A percentile compares a stretch with the other conserved stretches of the same genome.
These are phyloP conservation scores for Metschnikowia picachoensis DNA, from an alignment of 805 yeast species.

Conservation along the genomic window DNA sequence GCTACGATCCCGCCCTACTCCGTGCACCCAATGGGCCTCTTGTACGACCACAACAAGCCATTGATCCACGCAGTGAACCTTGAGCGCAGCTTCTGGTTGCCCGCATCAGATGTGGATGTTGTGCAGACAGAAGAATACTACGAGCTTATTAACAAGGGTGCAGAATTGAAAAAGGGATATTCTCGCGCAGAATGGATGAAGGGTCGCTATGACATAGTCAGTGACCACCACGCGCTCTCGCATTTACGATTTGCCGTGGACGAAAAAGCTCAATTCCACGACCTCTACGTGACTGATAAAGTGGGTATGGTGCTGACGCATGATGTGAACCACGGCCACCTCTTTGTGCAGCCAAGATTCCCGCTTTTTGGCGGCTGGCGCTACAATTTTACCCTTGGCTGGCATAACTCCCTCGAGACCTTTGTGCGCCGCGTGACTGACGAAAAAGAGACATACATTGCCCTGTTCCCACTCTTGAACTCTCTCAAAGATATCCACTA, in stretches of 20 bases:
- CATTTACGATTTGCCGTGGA: constrained; percentile 55
- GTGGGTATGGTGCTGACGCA: constrained; percentile 93
- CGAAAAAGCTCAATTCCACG: constrained; percentile 31
- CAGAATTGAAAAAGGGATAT: constrained; percentile 64
- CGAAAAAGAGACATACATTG: constrained; percentile 48
- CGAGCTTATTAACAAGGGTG: constrained; percentile 74
- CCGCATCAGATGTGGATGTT: constrained; percentile 70
- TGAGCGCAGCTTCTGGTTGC: constrained; percentile 80
- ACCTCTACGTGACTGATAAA: constrained; percentile 77
- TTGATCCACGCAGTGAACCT: constrained; percentile 56
- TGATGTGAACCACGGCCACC: constrained; percentile 36
- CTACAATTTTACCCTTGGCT: constrained; percentile 94
- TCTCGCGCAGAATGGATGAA: constrained; percentile 76
- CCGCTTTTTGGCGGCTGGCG: constrained; percentile 98
- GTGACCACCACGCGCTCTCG: constrained; percentile 56
- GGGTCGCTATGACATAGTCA: constrained; percentile 44
- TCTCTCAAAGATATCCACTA: constrained; percentile 72
- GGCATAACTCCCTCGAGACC: constrained; percentile 60
- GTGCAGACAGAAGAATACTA: constrained; percentile 81
- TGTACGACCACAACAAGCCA: constrained; percentile 65
- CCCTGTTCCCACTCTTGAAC: constrained; percentile 67
- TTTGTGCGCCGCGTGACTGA: constrained; percentile 43
- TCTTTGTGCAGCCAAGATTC: constrained; percentile 76
- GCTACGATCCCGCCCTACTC: constrained; percentile 44
- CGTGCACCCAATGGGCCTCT: constrained; percentile 46